phyloP scores from a whole-genome alignment of 768 basidiomycete species.

The Collybiopsis luxurians region DNA sequence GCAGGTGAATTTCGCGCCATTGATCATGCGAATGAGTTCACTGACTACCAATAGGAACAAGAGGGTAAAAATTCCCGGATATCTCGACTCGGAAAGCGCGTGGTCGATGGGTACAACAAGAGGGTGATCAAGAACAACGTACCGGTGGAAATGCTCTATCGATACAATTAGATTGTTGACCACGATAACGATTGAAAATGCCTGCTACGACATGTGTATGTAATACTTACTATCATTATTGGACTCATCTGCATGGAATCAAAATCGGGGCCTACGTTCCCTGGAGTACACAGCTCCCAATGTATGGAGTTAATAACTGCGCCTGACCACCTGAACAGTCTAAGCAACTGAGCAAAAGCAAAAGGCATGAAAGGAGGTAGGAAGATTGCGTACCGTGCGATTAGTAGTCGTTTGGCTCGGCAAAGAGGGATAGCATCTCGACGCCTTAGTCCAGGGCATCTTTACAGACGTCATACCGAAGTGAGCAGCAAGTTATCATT shows the following conservation, averaged over 20 bases:
- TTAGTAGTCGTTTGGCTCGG: too few relatives aligned
- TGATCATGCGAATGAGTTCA: neutral
- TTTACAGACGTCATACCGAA: too few relatives aligned
- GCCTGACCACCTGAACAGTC: too few relatives aligned
- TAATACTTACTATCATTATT: neutral
- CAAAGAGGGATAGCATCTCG: too few relatives aligned
- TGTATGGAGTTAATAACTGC: too few relatives aligned
- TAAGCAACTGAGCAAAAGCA: too few relatives aligned
- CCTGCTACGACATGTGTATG: neutral
- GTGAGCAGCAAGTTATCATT: too few relatives aligned
- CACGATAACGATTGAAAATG: neutral
- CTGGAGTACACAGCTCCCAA: neutral
- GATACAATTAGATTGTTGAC: neutral
- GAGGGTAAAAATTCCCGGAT: neutral
- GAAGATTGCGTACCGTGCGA: too few relatives aligned
- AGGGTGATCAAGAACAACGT: neutral
- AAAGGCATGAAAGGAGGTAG: too few relatives aligned
- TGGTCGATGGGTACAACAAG: constrained; percentile 6
- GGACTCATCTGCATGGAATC: neutral
- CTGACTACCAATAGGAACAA: neutral
- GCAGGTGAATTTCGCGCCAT: neutral
- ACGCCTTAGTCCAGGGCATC: too few relatives aligned
- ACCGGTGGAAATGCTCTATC: neutral
- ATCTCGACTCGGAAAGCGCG: neutral
- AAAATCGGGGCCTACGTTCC: neutral